phyloP scores from a whole-genome alignment of 2,329 filamentous ascomycete genomes.

The Penicillium sp. region DNA sequence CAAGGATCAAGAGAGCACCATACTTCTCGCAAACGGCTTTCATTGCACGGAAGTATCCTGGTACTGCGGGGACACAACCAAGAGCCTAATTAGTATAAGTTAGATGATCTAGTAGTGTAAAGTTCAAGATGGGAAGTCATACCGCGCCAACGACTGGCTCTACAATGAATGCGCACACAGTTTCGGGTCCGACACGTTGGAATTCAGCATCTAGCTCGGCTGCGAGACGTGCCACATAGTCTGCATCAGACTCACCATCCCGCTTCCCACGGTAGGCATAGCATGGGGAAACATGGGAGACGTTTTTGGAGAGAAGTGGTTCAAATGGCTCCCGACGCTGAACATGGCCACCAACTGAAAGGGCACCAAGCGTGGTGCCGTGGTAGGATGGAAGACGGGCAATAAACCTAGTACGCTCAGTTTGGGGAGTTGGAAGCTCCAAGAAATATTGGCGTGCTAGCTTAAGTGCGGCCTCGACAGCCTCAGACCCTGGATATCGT shows the following conservation, averaged over 20 bases:
- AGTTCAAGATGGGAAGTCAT: constrained; percentile 30
- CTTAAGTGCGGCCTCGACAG: constrained; percentile 67
- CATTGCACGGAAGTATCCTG: constrained; percentile 69
- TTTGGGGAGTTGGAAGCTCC: constrained; percentile 54
- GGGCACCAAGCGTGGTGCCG: constrained; percentile 65
- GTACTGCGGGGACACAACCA: constrained; percentile 64
- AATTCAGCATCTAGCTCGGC: constrained; percentile 68
- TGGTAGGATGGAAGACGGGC: constrained; percentile 66
- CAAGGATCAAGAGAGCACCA: constrained; percentile 71
- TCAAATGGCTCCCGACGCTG: constrained; percentile 61
- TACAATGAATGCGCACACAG: constrained; percentile 68
- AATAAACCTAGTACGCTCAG: constrained; percentile 60
- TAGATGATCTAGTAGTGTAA: not conserved
- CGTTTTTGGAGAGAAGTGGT: constrained; percentile 55
- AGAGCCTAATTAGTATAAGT: constrained; percentile 50
- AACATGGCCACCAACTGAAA: constrained; percentile 61
- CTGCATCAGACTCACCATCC: constrained; percentile 52
- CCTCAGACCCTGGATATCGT: constrained; percentile 57
- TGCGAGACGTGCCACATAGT: constrained; percentile 61
- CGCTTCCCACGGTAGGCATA: constrained; percentile 61
- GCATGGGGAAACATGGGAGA: constrained; percentile 64
- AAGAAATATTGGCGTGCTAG: constrained; percentile 65
- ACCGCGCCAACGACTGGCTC: constrained; percentile 72
- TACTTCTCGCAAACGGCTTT: constrained; percentile 66
- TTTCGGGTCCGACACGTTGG: constrained; percentile 59